Base-by-base conservation (phyloP, 2,329 filamentous ascomycete species). In the Alternaria infectoria region DNA sequence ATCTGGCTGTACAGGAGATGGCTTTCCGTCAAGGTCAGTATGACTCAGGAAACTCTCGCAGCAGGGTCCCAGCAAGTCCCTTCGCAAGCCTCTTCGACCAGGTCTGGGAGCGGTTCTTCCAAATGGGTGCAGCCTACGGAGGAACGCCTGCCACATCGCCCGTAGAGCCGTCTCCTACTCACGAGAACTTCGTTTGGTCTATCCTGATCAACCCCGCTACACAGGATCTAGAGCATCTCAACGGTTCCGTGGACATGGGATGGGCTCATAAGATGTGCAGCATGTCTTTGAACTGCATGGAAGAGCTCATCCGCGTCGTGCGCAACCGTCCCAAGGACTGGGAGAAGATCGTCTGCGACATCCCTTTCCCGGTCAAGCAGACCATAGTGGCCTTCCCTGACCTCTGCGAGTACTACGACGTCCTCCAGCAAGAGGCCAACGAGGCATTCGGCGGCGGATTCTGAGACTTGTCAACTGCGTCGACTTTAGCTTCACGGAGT, bases 201-300 rank as follows among this genome's bases (percentile, higher is more conserved):
- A 54, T 70, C 5, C 63, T 75, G 4, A 70, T 75, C 65, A 74
- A 75, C 57, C 66, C 70, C 1, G 69, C 70, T 60, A 74, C 73
- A 1, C 73, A 75, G 57, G 65, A 68, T 11, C 59, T 70, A 3
- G 66, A 69, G 61, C 66, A 69, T 23, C 72, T 71, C 6, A 67
- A 69, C 12, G 73, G 73, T 44, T 54, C 60, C n/a, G 21, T 69
- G 13, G 72, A 76, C 45, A 43, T 55, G 6, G 57, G 51, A 2
- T 74, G 66, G 64, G 57, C 65, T 25, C 55, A 61, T 15, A 65
- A 64, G 17, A 64, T 69, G 40, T 71, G 68, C 32, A 49, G 49
- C n/a, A 57, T 61, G 36, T 62, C 67, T 2, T 50, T 75, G 17
- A 63, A 69, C n/a, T 69, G 66, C 26, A 76, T 76, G 74, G 57